Evolutionary conservation across 108 stramenopile species (phyloP), one percentile per base, ranked within the genome.

Genomic region (Nitzschia sp.): DNA sequence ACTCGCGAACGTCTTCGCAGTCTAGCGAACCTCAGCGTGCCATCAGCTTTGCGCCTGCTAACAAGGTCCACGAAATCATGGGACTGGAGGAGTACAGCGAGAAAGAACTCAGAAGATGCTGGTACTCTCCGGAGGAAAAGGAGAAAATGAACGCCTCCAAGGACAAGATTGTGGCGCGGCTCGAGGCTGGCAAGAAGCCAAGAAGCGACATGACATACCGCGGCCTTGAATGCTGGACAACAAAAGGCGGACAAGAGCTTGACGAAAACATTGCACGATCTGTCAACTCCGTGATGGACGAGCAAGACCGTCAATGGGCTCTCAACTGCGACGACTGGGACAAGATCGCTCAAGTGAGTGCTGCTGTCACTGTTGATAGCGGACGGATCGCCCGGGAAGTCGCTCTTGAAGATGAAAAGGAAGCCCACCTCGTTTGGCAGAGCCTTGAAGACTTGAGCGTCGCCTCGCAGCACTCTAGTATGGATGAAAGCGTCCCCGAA

Each of bases 291-390:
- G 73, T 75, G 3, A 75, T 75, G 73, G 73, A 75, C 53, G 73
- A 75, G 52, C 73, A 75, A 59, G 73, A 75, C 52, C 64, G 53
- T 17, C 73, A 75, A 60, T 75, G 73, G 73, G 31, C 34, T 1
- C 59, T 30, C 1, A 54, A 68, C 52, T 26, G 5, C 9, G 73
- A 75, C 41, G 66, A 75, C 32, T 53, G 17, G 3, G 66, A 61
- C 5, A 45, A 13, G 0, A 61, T 75, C 22, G 58, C 73, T 32
- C 17, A 44, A 23, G 27, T 45, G 28, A 55, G 63, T 19, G 13
- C 32, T 16, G 22, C 8, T 16, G 66, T 45, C 32, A 66, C 73
- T 3, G 48, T 17, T 45, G 73, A 62, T n/a, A 48, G 45, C 31
- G 66, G 53, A 13, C n/a, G 26, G 19, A 46, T 54, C 16, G 73